phyloP scores from a whole-genome alignment of 2,329 filamentous ascomycete species.

The Fusarium secorum region DNA sequence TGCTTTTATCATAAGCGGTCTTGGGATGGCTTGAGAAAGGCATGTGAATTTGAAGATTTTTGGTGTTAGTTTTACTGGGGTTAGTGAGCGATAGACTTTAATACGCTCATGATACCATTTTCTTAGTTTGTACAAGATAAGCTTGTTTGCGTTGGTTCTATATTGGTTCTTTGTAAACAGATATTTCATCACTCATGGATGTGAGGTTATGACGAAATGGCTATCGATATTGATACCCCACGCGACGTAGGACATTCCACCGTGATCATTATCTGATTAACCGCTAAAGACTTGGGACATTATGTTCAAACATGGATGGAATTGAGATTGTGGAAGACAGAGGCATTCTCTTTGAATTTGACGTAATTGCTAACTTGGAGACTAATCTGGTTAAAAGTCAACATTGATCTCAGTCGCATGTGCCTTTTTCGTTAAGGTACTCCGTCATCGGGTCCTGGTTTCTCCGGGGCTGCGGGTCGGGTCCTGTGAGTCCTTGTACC shows the following conservation, averaged over 20 bases:
- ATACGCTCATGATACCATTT: not conserved
- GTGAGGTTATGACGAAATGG: constrained; percentile 39
- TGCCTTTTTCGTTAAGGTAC: constrained; percentile 37
- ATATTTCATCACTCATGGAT: not conserved
- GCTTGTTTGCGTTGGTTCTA: not conserved
- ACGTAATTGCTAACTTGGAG: not conserved
- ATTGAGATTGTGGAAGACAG: not conserved
- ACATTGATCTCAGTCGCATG: not conserved
- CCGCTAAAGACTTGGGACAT: not conserved
- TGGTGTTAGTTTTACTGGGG: not conserved
- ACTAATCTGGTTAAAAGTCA: not conserved
- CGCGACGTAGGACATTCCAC: not conserved
- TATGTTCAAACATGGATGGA: not conserved
- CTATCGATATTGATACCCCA: constrained; percentile 5
- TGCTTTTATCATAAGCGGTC: constrained; percentile 1
- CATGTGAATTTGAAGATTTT: not conserved
- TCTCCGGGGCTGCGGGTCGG: constrained; percentile 33
- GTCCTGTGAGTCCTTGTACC: constrained; percentile 26
- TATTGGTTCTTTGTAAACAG: not conserved
- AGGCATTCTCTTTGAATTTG: not conserved
- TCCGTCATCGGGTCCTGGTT: constrained; percentile 37
- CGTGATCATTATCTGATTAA: not conserved
- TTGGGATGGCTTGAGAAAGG: constrained; percentile 8
- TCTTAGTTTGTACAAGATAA: not conserved
- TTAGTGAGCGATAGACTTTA: not conserved